These are phyloP conservation scores for Nemania sp. DNA, from an alignment of 2,329 filamentous ascomycete genomes.

Conservation along the genomic window DNA sequence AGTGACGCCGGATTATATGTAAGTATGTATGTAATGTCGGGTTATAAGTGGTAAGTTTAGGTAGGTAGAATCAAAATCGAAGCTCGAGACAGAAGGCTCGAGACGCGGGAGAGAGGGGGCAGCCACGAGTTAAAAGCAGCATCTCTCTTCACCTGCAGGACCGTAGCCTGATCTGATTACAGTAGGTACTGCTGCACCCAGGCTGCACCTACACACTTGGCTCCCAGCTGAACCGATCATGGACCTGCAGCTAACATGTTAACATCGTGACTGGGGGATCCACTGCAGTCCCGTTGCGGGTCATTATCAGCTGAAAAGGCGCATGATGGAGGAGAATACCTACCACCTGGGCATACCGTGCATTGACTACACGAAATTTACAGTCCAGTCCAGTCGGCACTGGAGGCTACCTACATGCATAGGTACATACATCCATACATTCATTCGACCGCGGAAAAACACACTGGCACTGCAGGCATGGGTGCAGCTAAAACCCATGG, in stretches of 20 bases:
- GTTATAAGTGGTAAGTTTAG: too few species aligned
- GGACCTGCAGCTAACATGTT: conserved; percentile 31
- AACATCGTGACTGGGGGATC: conserved; percentile 16
- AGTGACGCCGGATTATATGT: neutral
- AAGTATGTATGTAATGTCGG: too few species aligned
- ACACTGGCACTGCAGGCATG: conserved; percentile 1
- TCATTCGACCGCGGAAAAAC: conserved; percentile 13
- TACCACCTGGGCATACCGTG: too few species aligned
- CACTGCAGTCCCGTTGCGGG: conserved; percentile 16
- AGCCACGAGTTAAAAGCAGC: conserved; percentile 24
- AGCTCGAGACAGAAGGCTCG: conserved; percentile 10
- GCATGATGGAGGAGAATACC: conserved; percentile 4
- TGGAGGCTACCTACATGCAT: neutral
- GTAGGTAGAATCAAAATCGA: neutral
- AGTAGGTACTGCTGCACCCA: too few species aligned
- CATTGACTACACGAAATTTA: conserved; percentile 9
- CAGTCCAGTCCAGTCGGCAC: conserved; percentile 10
- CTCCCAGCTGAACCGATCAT: conserved; percentile 24
- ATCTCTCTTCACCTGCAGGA: conserved; percentile 18
- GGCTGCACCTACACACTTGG: neutral
- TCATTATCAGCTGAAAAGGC: neutral
- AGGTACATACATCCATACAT: neutral
- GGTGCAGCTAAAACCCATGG: conserved; percentile 13
- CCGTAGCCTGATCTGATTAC: conserved; percentile 16
- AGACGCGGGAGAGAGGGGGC: conserved; percentile 17